A percentile compares a stretch with the other conserved stretches of the same genome.
Evolutionary conservation across 2,329 filamentous ascomycete genomes (phyloP).

Genomic region (Alternaria sp.): DNA sequence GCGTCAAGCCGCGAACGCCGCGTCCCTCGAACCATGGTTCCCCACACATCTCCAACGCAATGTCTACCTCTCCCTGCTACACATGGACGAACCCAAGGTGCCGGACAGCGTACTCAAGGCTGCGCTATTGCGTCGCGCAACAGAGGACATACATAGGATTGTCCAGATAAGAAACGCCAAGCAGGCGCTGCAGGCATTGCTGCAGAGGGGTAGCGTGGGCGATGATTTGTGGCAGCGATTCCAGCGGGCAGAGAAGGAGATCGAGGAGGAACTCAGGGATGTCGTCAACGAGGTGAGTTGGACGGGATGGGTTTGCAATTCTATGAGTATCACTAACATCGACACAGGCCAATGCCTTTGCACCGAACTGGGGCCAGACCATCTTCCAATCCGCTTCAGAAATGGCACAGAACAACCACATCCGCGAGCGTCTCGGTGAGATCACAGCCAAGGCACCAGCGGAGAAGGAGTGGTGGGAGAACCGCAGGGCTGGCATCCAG

Average conservation of each 20-base stretch:
- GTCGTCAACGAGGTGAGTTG: conserved; percentile 87
- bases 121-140: conserved; percentile 84
- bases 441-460: conserved; percentile 72
- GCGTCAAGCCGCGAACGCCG: conserved; percentile 80
- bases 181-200: conserved; percentile 79
- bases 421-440: conserved; percentile 77
- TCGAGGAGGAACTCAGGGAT: conserved; percentile 93
- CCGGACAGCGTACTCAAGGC: conserved; percentile 88
- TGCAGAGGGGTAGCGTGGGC: conserved; percentile 91
- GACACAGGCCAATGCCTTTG: conserved; percentile 83
- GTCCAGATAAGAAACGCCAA: conserved; percentile 89
- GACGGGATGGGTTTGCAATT: neutral
- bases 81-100: conserved; percentile 74
- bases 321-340: conserved; percentile 6
- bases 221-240: conserved; percentile 97
- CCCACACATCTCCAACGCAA: conserved; percentile 88
- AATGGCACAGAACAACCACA: conserved; percentile 81
- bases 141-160: conserved; percentile 91
- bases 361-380: conserved; percentile 85
- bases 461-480: conserved; percentile 94
- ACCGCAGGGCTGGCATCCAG: conserved; percentile 75
- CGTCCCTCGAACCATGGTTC: conserved; percentile 94
- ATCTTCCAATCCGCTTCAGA: conserved; percentile 99
- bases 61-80: conserved; percentile 90
- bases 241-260: conserved; percentile 90